A percentile compares a stretch with the other conserved stretches of the same genome.
phyloP scores from a whole-genome alignment of 2,329 filamentous ascomycete species.

The Paecilomyces formosus region DNA sequence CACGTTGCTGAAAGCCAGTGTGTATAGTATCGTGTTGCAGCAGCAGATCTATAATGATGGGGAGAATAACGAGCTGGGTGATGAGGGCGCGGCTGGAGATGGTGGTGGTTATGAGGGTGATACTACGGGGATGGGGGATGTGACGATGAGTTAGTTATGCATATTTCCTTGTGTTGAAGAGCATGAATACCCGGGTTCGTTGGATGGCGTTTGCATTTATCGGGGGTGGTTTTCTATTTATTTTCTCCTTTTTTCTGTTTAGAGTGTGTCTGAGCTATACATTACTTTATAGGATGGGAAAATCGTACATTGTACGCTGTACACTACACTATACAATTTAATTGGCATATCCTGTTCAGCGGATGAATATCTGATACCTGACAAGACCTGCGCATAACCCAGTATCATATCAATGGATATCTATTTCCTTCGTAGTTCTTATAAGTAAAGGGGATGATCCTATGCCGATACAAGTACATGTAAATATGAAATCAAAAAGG shows the following conservation, averaged over 20 bases:
- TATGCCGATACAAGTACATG: background rate
- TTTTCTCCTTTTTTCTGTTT: background rate
- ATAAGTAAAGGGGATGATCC: background rate
- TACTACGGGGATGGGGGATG: background rate
- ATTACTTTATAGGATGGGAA: too few relatives aligned
- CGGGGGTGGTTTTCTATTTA: background rate
- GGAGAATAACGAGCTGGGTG: conserved; percentile 11
- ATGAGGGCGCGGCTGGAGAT: conserved; percentile 3
- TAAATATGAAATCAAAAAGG: background rate
- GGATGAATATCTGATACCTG: background rate
- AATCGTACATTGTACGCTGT: too few relatives aligned
- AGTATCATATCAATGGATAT: background rate
- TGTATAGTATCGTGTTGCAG: conserved; percentile 97
- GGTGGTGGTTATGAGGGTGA: background rate
- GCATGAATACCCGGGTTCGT: background rate
- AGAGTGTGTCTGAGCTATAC: too few relatives aligned
- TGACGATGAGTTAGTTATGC: background rate
- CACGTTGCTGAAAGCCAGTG: conserved; percentile 92
- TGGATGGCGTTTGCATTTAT: background rate
- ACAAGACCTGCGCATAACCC: background rate
- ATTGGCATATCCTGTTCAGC: too few relatives aligned
- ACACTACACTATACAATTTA: too few relatives aligned
- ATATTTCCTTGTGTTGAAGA: background rate
- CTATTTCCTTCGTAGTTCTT: background rate
- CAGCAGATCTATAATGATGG: conserved; percentile 76